Evolutionary conservation across 2,329 filamentous ascomycete species (phyloP), one percentile per base, ranked within the genome.

Genomic region (Mycogone perniciosa): DNA sequence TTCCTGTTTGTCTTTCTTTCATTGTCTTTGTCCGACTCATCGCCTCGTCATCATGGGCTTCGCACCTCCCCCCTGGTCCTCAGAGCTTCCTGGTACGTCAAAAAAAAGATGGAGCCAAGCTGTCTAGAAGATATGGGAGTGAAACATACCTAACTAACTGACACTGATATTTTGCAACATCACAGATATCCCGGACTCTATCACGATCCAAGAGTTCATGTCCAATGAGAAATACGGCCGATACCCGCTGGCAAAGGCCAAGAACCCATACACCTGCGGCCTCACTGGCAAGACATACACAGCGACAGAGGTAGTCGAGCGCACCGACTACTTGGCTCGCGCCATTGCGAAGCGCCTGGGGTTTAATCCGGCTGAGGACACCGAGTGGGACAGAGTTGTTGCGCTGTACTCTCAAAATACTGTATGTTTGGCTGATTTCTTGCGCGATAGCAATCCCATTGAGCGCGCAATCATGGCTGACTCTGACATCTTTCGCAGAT

Each of bases 341-440:
- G 84, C 80, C 26, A 70, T 95, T 33, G 77, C 79, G 38, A 83
- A 86, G 63, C 81, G 88, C 56, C 76, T 93, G 53, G 83, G 80
- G 40, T 90, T 88, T 77, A 67, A 76, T 42, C 81, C 85, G 6
- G 84, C 88, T 57, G 67, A 81, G 51, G 88, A 85, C 9, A 80
- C 81, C 0, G 86, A 91, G 64, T 93, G 85, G 85, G 88, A 93
- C 61, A 89, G 90, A 66, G 86, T 91, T 27, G 73, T 89, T 44
- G 85, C 76, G 4, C 72, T 91, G 30, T 95, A 88, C 69, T 84
- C 85, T n/a, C 68, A 90, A 53, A 95, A 95, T 64, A 89, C 88
- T 31, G 86, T 89, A 68, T 53, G 77, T 61, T 6, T 20, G 20
- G 20, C 3, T 20, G 20, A 20, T 20, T 20, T 20, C 20, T 20